Evolutionary conservation across 768 basidiomycete genomes (phyloP), one percentile per base, ranked within the genome.

Genomic region (Asterophora parasitica): DNA sequence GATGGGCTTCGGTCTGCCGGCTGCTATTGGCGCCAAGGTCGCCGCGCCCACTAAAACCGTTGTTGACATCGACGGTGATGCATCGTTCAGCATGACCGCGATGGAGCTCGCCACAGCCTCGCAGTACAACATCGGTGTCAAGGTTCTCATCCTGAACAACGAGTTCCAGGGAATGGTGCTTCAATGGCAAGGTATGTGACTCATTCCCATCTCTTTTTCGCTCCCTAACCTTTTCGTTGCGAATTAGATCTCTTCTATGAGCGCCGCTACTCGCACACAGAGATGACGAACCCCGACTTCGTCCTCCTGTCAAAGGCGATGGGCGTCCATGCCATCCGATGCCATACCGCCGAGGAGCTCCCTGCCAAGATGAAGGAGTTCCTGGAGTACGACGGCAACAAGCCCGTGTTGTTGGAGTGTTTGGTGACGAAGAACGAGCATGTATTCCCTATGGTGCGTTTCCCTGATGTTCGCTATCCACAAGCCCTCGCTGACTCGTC

Each of bases 141-240:
- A 99, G 70, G 87, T 92, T 33, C 74, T 96, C 55, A 69, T 96
- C 17, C 68, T 97, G 59, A 95, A 96, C 75, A 97, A 96, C 67
- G 92, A 94, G 62, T 96, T 93, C 78, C 94, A 96, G 67, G 96
- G 96, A 46, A 99, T 99, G 96, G 96, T 98, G 10, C 72, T 91
- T 27, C 96, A 99, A 74, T 98, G 95, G 96, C 96, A 98, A 77
- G 91, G 91, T 92, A 49, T 42, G 76, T 62, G 11, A 26, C 9
- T 13, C 33, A 17, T 13, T 6, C 26, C 47, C 13, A 8, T 41
- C 46, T 7, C 7, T 39, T 19, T 44, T 33, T 30, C 31, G 5
- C 34, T 39, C 27, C 19, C n/a, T 23, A 23, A 23, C 6, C 6
- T 23, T 23, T 46, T 37, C 23, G 39, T 27, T 15, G 5, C 17